A percentile compares a stretch with the other conserved stretches of the same genome.
Conservation (phyloP, 352 stramenopile species). For the Pythium guiyangense region DNA sequence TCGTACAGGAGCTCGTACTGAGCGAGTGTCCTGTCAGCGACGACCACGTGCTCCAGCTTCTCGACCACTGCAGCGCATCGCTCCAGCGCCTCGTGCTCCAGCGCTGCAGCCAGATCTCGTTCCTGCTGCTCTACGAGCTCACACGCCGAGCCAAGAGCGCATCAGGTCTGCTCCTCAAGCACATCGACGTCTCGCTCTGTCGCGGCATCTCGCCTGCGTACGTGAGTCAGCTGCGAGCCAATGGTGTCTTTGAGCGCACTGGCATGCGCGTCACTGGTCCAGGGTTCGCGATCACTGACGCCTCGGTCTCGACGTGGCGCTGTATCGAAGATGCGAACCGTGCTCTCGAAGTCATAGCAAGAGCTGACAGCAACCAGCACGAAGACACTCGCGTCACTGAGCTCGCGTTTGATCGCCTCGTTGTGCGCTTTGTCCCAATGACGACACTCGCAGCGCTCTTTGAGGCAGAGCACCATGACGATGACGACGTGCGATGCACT, state of each 20-base stretch:
- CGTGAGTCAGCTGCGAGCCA: slow-evolving; percentile 13
- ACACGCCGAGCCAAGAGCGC: slow-evolving; percentile 11
- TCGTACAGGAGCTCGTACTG: slow-evolving; percentile 16
- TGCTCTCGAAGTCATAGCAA: no score
- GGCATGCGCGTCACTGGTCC: slow-evolving; percentile 16
- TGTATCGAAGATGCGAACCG: slow-evolving; percentile 1
- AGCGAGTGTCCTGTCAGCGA: slow-evolving; percentile 18
- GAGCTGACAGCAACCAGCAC: no score
- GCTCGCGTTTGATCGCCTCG: no score
- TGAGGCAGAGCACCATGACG: no score
- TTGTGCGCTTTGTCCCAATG: no score
- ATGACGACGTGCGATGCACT: not conserved
- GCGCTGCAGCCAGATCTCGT: slow-evolving; percentile 23
- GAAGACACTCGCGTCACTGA: no score
- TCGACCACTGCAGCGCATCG: slow-evolving; percentile 6
- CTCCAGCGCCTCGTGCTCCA: slow-evolving; percentile 15
- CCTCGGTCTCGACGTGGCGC: not conserved
- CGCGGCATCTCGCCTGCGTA: slow-evolving; percentile 22
- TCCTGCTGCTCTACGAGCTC: slow-evolving; percentile 30
- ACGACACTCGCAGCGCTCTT: no score
- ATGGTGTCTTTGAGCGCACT: not conserved
- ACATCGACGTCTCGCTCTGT: slow-evolving; percentile 31
- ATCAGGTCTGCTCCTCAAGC: not conserved
- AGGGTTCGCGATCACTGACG: slow-evolving; percentile 20
- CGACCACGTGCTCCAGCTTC: slow-evolving; percentile 18